A percentile compares a stretch with the other conserved stretches of the same genome.
Evolutionary conservation across 345 rosid genomes (phyloP).

Genomic region (Stellera chamaejasme): DNA sequence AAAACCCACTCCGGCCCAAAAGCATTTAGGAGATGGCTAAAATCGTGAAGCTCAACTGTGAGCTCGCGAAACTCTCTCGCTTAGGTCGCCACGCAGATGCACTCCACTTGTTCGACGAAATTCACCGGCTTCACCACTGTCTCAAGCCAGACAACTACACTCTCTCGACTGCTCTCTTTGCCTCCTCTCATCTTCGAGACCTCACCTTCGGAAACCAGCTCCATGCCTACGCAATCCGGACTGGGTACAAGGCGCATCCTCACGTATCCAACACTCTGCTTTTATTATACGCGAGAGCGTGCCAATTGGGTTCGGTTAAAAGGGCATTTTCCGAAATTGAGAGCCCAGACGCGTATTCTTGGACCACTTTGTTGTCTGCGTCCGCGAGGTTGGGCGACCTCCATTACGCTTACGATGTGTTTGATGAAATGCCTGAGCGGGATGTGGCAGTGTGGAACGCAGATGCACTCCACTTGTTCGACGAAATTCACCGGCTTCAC

Average conservation of each 20-base stretch:
- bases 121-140: slow-evolving; percentile 24
- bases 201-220: slow-evolving; percentile 37
- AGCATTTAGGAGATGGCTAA: too few species aligned
- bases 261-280: slow-evolving; percentile 65
- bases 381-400: slow-evolving; percentile 38
- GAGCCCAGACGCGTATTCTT: slow-evolving; percentile 56
- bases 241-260: slow-evolving; percentile 32
- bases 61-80: slow-evolving; percentile 34
- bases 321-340: slow-evolving; percentile 41
- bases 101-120: slow-evolving; percentile 39
- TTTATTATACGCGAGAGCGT: slow-evolving; percentile 37
- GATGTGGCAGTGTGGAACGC: slow-evolving; percentile 62
- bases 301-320: slow-evolving; percentile 28
- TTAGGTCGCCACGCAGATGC: slow-evolving; percentile 36
- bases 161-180: slow-evolving; percentile 47
- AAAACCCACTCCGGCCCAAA: too few species aligned
- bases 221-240: slow-evolving; percentile 45
- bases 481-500: slow-evolving; percentile 26
- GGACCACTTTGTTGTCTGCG: slow-evolving; percentile 53
- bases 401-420: slow-evolving; percentile 42
- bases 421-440: slow-evolving; percentile 40
- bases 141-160: slow-evolving; percentile 59
- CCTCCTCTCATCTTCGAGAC: slow-evolving; percentile 43
- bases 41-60: slow-evolving; percentile 44
- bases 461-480: slow-evolving; percentile 47